These are phyloP conservation scores for Metschnikowia cubensis DNA, from an alignment of 805 yeast genomes.

Conservation along the genomic window DNA sequence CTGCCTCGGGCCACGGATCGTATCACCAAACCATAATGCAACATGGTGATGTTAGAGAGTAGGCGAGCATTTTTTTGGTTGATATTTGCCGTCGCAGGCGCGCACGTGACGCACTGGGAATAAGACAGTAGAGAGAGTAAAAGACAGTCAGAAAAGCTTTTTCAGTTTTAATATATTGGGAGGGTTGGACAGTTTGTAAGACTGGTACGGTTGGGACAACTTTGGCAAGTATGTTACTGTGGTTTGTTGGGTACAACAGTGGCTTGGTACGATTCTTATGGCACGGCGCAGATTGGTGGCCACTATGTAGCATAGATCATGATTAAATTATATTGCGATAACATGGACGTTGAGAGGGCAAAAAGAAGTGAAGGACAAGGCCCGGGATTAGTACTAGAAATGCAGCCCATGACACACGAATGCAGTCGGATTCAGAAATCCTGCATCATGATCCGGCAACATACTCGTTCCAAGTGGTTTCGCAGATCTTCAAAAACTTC, in stretches of 20 bases:
- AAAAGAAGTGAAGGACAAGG: not conserved
- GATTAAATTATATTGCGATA: not conserved
- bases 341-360: not conserved
- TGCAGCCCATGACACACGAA: not conserved
- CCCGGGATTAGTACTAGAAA: not conserved
- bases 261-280: too few species aligned
- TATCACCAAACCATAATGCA: slow-evolving; percentile 6
- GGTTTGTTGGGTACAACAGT: too few species aligned
- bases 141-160: not conserved
- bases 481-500: slow-evolving; percentile 41
- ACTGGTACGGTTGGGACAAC: too few species aligned
- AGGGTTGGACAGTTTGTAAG: too few species aligned
- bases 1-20: slow-evolving; percentile 7
- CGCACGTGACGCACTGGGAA: slow-evolving; percentile 1
- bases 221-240: too few species aligned
- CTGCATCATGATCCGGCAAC: slow-evolving; percentile 6
- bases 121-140: not conserved
- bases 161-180: too few species aligned
- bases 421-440: not conserved
- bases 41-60: not conserved
- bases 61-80: slow-evolving; percentile 2
- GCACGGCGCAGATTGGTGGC: too few species aligned
- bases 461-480: slow-evolving; percentile 41
- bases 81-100: slow-evolving; percentile 3
- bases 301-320: not conserved